Percentiles rank a stretch among this genome's conserved stretches.
phyloP scores from a whole-genome alignment of 1,284 basidiomycete species.

The Cutaneotrichosporon daszewskae region DNA sequence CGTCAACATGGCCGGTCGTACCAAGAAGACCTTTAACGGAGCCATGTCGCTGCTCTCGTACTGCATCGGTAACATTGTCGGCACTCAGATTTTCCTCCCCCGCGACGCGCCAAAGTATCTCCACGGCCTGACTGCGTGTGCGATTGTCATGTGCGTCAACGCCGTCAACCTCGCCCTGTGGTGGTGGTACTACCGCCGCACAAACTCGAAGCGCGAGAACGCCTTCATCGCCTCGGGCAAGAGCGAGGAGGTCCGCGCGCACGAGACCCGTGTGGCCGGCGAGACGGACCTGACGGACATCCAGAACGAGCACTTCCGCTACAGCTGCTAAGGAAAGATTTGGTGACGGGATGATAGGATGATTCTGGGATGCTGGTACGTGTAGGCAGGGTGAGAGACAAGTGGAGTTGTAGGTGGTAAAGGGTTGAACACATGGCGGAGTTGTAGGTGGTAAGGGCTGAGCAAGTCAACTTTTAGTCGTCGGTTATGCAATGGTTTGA shows the following conservation, averaged over 20 bases:
- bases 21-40: slow-evolving; percentile 28
- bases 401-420: no score
- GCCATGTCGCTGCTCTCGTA: slow-evolving; percentile 21
- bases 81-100: slow-evolving; percentile 25
- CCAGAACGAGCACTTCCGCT: slow-evolving; percentile 11
- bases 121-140: slow-evolving; percentile 19
- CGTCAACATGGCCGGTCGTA: slow-evolving; percentile 30
- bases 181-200: slow-evolving; percentile 22
- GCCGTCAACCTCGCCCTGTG: slow-evolving; percentile 16
- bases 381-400: no score
- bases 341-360: no score
- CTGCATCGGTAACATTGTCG: slow-evolving; percentile 26
- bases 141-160: slow-evolving; percentile 17
- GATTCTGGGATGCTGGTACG: no score
- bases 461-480: no score
- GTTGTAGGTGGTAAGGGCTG: no score
- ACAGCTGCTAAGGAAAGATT: slow-evolving; percentile 4
- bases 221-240: slow-evolving; percentile 20
- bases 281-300: slow-evolving; percentile 28
- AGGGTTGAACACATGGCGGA: no score
- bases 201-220: slow-evolving; percentile 21
- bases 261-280: slow-evolving; percentile 22
- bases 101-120: slow-evolving; percentile 25
- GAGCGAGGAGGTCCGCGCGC: slow-evolving; percentile 17
- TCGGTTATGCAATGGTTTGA: no score